Evolutionary conservation across 192 early-diverging fungal species (phyloP).

Genomic region (Dispira parvispora): DNA sequence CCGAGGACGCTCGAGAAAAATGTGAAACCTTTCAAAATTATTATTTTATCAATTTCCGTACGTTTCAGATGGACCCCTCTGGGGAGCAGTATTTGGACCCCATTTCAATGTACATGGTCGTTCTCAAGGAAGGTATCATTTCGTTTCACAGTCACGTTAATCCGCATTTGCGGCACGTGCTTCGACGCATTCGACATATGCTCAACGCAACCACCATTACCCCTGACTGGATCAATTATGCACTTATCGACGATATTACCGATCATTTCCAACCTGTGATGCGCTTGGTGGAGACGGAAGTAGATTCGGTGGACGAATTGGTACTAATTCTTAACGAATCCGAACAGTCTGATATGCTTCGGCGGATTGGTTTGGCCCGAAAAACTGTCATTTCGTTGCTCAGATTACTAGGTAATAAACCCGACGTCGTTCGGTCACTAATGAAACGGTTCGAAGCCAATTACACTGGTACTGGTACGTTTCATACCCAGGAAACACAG

Average conservation of each 20-base stretch:
- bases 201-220: neutral
- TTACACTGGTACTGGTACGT: slow-evolving; percentile 2
- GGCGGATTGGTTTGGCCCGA: slow-evolving; percentile 53
- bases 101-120: slow-evolving; percentile 43
- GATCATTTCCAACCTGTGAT: slow-evolving; percentile 82
- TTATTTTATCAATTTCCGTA: slow-evolving; percentile 80
- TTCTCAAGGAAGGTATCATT: slow-evolving; percentile 50
- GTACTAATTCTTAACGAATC: slow-evolving; percentile 84
- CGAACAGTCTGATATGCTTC: slow-evolving; percentile 66
- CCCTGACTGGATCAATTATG: slow-evolving; percentile 94
- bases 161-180: slow-evolving; percentile 7
- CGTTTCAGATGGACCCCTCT: slow-evolving; percentile 47
- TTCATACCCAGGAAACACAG: slow-evolving; percentile 29
- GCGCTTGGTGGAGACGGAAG: slow-evolving; percentile 79
- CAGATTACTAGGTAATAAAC: slow-evolving; percentile 48
- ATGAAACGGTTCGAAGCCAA: slow-evolving; percentile 44
- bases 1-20: slow-evolving; percentile 82
- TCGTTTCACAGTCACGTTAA: slow-evolving; percentile 19
- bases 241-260: slow-evolving; percentile 86
- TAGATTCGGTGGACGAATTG: slow-evolving; percentile 87
- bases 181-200: slow-evolving; percentile 5
- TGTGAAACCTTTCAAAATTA: slow-evolving; percentile 70
- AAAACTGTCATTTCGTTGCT: slow-evolving; percentile 54
- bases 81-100: slow-evolving; percentile 46
- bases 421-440: slow-evolving; percentile 55